Percentiles rank a stretch among this genome's conserved stretches.
Evolutionary conservation across 2,329 filamentous ascomycete genomes (phyloP).

Genomic region (Pseudocercospora crystallina): DNA sequence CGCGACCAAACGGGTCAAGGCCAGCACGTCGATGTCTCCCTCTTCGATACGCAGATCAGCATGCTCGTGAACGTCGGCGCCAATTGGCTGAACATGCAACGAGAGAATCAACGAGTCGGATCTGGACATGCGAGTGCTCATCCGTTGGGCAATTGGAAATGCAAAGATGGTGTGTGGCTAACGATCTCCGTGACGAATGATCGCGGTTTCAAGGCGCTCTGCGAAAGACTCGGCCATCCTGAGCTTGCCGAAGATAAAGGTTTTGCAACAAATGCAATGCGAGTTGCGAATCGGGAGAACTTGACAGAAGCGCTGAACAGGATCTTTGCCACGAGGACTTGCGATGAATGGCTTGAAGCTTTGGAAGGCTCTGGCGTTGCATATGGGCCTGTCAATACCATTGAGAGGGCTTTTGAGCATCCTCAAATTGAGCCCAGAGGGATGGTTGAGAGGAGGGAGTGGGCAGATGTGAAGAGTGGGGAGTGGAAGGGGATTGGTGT

Average conservation of each 20-base stretch:
- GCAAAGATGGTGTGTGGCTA: slow-evolving; percentile 33
- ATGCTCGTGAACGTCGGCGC: slow-evolving; percentile 42
- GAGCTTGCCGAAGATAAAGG: slow-evolving; percentile 24
- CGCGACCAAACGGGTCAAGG: slow-evolving; percentile 37
- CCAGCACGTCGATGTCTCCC: slow-evolving; percentile 44
- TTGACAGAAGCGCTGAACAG: slow-evolving; percentile 36
- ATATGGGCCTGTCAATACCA: slow-evolving; percentile 45
- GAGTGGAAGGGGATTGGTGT: slow-evolving; percentile 29
- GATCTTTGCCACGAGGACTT: slow-evolving; percentile 35
- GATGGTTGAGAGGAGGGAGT: slow-evolving; percentile 10
- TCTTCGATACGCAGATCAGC: slow-evolving; percentile 44
- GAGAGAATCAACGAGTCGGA: slow-evolving; percentile 43
- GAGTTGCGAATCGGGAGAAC: slow-evolving; percentile 24
- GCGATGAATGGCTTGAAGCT: slow-evolving; percentile 37
- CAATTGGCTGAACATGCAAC: slow-evolving; percentile 37
- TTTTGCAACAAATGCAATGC: slow-evolving; percentile 23
- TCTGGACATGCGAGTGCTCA: slow-evolving; percentile 46
- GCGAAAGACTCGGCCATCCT: slow-evolving; percentile 15
- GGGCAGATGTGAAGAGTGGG: slow-evolving; percentile 25
- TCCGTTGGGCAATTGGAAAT: slow-evolving; percentile 43
- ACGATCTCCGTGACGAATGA: slow-evolving; percentile 38
- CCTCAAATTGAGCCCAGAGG: slow-evolving; percentile 40
- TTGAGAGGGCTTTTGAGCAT: slow-evolving; percentile 43
- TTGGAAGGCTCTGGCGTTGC: slow-evolving; percentile 45
- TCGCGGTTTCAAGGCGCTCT: slow-evolving; percentile 36